Percentiles rank a stretch among this genome's conserved stretches.
phyloP scores from a whole-genome alignment of 2,329 filamentous ascomycete genomes.

The Phaeosphaeria sp. region DNA sequence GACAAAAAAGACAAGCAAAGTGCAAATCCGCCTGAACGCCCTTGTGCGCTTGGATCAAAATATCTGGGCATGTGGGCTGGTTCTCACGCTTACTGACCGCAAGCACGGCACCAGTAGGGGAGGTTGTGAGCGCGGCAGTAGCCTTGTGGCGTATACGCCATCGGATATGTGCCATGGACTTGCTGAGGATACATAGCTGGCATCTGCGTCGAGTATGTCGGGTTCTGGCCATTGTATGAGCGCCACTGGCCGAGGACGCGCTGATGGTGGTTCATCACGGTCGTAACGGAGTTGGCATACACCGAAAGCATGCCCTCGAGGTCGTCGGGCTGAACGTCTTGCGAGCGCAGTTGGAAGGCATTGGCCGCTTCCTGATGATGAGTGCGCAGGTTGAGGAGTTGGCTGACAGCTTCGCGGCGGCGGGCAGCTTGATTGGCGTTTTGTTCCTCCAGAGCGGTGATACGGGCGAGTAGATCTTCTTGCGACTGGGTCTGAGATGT shows the following conservation, averaged over 20 bases:
- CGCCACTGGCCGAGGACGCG: constrained; percentile 8
- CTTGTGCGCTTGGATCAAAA: too few relatives aligned
- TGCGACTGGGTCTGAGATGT: not conserved
- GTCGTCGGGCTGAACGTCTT: constrained; percentile 23
- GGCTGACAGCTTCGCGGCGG: constrained; percentile 22
- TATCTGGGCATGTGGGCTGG: too few relatives aligned
- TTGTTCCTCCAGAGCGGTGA: constrained; percentile 18
- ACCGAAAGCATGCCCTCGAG: constrained; percentile 26
- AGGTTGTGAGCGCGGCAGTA: constrained; percentile 19
- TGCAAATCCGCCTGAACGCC: too few relatives aligned
- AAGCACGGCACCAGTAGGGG: constrained; percentile 19
- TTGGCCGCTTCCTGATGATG: constrained; percentile 27
- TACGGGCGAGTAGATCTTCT: constrained; percentile 1
- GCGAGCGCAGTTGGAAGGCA: constrained; percentile 19
- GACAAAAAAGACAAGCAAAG: too few relatives aligned
- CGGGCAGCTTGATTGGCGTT: constrained; percentile 9
- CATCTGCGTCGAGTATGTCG: not conserved
- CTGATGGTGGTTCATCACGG: constrained; percentile 24
- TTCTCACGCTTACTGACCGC: constrained; percentile 9
- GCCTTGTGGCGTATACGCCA: constrained; percentile 8
- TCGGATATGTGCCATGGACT: constrained; percentile 10
- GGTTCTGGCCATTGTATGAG: not conserved
- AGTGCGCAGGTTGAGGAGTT: constrained; percentile 24
- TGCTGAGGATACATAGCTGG: not conserved
- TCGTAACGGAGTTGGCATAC: constrained; percentile 15